A percentile compares a stretch with the other conserved stretches of the same genome.
Conservation (phyloP, 2,329 filamentous ascomycete species). For the Helotiales sp. region DNA sequence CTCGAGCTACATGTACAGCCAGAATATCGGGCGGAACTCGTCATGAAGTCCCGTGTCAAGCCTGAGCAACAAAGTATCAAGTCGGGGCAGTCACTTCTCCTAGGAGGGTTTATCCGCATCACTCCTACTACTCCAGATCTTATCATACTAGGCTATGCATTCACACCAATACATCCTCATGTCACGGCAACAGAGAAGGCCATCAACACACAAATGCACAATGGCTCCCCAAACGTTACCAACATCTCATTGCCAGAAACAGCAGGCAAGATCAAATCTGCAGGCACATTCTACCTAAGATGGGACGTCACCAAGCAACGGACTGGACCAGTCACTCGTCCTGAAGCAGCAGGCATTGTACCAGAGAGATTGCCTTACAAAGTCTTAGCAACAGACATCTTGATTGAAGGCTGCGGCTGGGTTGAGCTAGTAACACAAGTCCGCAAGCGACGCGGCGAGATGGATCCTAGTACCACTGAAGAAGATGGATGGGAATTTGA, state of each 20-base stretch:
- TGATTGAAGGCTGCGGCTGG: slow-evolving; percentile 93
- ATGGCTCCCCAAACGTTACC: slow-evolving; percentile 57
- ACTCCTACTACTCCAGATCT: slow-evolving; percentile 68
- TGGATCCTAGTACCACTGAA: slow-evolving; percentile 8
- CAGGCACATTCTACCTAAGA: slow-evolving; percentile 72
- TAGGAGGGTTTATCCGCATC: slow-evolving; percentile 86
- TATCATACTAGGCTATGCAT: slow-evolving; percentile 79
- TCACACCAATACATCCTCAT: slow-evolving; percentile 77
- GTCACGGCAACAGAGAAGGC: slow-evolving; percentile 81
- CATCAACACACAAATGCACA: slow-evolving; percentile 66
- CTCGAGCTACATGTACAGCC: slow-evolving; percentile 71
- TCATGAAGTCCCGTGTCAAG: slow-evolving; percentile 76
- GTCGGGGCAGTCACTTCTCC: slow-evolving; percentile 74
- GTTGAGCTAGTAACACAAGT: slow-evolving; percentile 85
- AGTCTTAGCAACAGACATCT: slow-evolving; percentile 77
- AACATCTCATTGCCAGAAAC: slow-evolving; percentile 63
- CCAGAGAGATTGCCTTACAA: slow-evolving; percentile 74
- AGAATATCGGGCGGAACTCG: slow-evolving; percentile 63
- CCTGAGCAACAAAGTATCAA: slow-evolving; percentile 75
- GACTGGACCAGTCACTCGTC: slow-evolving; percentile 69
- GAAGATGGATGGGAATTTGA: slow-evolving; percentile 9
- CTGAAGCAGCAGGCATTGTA: slow-evolving; percentile 60
- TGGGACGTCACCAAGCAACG: slow-evolving; percentile 83
- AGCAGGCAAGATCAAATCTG: slow-evolving; percentile 61
- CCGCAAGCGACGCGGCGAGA: slow-evolving; percentile 51